Conservation (phyloP, 2,329 filamentous ascomycete genomes). For the Pestalotiopsis sp. region DNA sequence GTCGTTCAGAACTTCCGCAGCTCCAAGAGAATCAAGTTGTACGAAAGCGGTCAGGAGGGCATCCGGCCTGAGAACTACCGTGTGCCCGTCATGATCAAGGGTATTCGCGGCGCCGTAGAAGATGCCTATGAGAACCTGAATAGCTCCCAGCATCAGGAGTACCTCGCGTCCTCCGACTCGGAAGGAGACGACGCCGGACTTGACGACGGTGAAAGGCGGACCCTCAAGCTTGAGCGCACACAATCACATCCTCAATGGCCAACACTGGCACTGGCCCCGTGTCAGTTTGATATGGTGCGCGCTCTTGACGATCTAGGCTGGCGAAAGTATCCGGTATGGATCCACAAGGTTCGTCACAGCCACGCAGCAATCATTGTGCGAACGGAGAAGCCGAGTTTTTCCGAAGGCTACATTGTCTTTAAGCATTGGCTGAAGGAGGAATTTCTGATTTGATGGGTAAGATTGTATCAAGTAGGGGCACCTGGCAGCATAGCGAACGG, state of each 20-base stretch:
- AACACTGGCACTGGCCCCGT: slow-evolving; percentile 73
- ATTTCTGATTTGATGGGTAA: slow-evolving; percentile 57
- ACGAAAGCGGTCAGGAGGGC: slow-evolving; percentile 70
- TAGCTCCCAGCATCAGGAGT: slow-evolving; percentile 68
- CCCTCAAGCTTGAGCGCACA: slow-evolving; percentile 40
- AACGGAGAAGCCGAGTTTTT: slow-evolving; percentile 63
- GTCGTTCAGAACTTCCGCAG: slow-evolving; percentile 76
- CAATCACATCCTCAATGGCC: slow-evolving; percentile 50
- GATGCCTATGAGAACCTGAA: slow-evolving; percentile 75
- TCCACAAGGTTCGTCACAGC: slow-evolving; percentile 74
- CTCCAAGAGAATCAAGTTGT: slow-evolving; percentile 70
- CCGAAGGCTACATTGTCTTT: slow-evolving; percentile 76
- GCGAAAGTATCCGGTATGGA: slow-evolving; percentile 70
- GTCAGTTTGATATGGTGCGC: slow-evolving; percentile 84
- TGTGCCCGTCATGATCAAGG: slow-evolving; percentile 73
- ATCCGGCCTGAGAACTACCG: slow-evolving; percentile 71
- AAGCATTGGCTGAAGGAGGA: slow-evolving; percentile 78
- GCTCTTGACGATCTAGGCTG: slow-evolving; percentile 68
- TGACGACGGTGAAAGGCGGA: slow-evolving; percentile 35
- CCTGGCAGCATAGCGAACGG: not conserved
- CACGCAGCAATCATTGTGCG: slow-evolving; percentile 91
- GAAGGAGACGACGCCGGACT: slow-evolving; percentile 42
- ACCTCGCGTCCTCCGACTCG: slow-evolving; percentile 59
- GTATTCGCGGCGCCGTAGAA: slow-evolving; percentile 75
- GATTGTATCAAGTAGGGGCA: not conserved